These are phyloP conservation scores for Mycena capillaripes DNA, from an alignment of 768 basidiomycete genomes.

Conservation along the genomic window DNA sequence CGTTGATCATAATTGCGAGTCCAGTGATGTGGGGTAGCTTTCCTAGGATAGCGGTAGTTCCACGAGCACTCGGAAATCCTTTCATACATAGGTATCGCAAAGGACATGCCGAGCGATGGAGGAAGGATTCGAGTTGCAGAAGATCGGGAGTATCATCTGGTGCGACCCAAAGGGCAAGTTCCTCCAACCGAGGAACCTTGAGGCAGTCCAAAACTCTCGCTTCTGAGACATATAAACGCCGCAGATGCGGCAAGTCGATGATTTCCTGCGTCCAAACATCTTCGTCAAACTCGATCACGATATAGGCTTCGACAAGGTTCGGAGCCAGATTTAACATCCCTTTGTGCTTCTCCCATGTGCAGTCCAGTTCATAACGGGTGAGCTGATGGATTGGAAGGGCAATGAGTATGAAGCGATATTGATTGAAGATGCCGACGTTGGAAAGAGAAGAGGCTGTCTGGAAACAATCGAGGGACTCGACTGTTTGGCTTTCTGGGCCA, in stretches of 20 bases:
- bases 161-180: background rate
- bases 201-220: background rate
- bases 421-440: background rate
- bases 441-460: background rate
- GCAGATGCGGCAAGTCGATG: background rate
- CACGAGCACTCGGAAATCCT: background rate
- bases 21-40: background rate
- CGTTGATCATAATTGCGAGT: background rate
- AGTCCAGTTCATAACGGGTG: background rate
- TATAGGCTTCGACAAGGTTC: slow-evolving; percentile 7
- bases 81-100: background rate
- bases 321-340: background rate
- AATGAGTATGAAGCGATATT: background rate
- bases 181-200: background rate
- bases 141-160: background rate
- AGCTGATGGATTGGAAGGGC: slow-evolving; percentile 8
- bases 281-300: background rate
- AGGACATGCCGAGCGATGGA: background rate
- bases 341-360: background rate
- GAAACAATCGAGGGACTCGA: slow-evolving; percentile 5
- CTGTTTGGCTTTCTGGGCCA: background rate
- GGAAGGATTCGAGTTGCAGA: background rate
- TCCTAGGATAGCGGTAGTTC: background rate
- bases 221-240: background rate
- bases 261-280: background rate